Conservation (phyloP, 2,329 filamentous ascomycete species). For the Plectosphaerella cucumerina region DNA sequence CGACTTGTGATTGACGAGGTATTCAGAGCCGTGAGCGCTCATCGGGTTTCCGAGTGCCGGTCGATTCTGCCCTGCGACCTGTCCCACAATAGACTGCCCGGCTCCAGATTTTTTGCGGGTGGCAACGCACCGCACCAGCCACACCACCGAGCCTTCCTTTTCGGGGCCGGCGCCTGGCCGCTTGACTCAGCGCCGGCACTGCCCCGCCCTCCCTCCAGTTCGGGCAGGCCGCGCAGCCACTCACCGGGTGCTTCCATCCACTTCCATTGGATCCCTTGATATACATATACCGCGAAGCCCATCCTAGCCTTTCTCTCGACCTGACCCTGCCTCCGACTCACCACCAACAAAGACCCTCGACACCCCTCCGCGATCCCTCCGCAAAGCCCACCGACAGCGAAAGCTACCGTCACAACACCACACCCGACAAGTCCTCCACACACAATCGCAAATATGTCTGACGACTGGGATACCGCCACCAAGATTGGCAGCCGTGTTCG, state of each 20-base stretch:
- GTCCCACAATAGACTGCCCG: background rate
- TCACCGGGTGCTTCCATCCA: slow-evolving; percentile 16
- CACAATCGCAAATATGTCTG: slow-evolving; percentile 54
- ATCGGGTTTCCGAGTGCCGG: too few relatives aligned
- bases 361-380: background rate
- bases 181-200: slow-evolving; percentile 20
- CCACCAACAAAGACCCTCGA: slow-evolving; percentile 1
- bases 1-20: too few relatives aligned
- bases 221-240: too few relatives aligned
- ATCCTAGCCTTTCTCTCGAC: slow-evolving; percentile 7
- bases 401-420: background rate
- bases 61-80: background rate
- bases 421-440: slow-evolving; percentile 7
- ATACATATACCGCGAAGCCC: background rate
- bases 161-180: too few relatives aligned
- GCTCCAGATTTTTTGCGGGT: too few relatives aligned
- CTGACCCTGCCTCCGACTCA: slow-evolving; percentile 7
- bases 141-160: too few relatives aligned
- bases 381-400: background rate
- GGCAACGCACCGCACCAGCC: background rate
- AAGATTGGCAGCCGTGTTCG: slow-evolving; percentile 89
- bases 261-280: slow-evolving; percentile 17
- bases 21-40: too few relatives aligned
- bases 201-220: background rate
- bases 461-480: slow-evolving; percentile 81